Conservation (phyloP, 257 asterid species). For the Parsonsia alboflavescens region DNA sequence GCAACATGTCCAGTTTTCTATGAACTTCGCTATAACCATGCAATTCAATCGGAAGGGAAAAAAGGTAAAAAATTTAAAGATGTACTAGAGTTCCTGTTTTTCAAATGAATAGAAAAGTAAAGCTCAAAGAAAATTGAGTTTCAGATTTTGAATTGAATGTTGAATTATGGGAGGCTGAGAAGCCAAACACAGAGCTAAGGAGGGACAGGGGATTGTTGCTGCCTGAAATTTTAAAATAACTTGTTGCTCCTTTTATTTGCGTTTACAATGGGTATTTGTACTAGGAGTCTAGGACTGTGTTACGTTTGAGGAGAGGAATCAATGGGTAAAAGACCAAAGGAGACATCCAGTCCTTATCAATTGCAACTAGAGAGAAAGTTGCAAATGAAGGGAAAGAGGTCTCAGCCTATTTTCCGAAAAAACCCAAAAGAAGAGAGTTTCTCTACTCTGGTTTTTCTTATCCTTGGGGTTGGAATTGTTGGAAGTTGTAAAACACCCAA, state of each 20-base stretch:
- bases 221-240: too few relatives aligned
- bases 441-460: not conserved
- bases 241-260: not conserved
- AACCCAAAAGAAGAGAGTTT: not conserved
- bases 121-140: not conserved
- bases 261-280: not conserved
- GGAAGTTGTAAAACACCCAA: not conserved
- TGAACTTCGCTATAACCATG: not conserved
- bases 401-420: not conserved
- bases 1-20: not conserved
- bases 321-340: not conserved
- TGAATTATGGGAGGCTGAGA: too few relatives aligned
- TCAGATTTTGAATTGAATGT: not conserved
- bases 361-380: not conserved
- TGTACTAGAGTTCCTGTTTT: too few relatives aligned
- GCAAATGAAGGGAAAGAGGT: not conserved
- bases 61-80: not conserved
- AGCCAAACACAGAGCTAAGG: too few relatives aligned
- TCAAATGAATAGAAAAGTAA: not conserved
- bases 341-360: not conserved
- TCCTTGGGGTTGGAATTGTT: not conserved
- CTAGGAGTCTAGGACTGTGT: not conserved
- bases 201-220: too few relatives aligned
- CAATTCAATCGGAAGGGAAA: not conserved
- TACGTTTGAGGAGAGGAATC: not conserved